Conservation (phyloP, 2,329 filamentous ascomycete species). For the Neonectria sp. region DNA sequence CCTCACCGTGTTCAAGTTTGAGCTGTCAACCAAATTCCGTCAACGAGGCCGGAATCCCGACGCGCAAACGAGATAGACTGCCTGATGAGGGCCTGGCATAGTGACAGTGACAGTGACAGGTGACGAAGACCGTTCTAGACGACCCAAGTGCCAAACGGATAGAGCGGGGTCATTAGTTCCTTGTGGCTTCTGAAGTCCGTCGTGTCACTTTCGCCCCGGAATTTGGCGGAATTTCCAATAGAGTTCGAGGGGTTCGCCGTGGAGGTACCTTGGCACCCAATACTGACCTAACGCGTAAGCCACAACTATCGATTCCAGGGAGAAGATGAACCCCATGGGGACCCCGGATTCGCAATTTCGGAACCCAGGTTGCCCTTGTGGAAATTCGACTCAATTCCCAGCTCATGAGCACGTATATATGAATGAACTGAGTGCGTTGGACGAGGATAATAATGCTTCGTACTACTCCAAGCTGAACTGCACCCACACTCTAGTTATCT, state of each 20-base stretch:
- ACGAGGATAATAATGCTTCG: neutral
- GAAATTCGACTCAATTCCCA: neutral
- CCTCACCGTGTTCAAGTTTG: too few species aligned
- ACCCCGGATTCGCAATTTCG: constrained; percentile 38
- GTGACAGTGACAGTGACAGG: neutral
- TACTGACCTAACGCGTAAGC: neutral
- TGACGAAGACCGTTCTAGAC: neutral
- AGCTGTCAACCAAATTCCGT: neutral
- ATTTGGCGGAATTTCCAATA: constrained; percentile 3
- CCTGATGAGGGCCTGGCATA: neutral
- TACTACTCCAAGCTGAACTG: neutral
- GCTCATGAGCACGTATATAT: neutral
- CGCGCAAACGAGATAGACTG: neutral
- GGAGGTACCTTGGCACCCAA: neutral
- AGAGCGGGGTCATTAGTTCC: neutral
- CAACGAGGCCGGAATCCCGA: neutral
- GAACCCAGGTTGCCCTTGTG: constrained; percentile 14
- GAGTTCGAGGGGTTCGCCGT: neutral
- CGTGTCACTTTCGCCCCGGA: neutral
- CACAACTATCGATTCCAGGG: constrained; percentile 7
- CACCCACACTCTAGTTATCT: neutral
- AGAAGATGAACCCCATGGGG: constrained; percentile 23
- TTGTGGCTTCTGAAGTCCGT: neutral
- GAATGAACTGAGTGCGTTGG: neutral
- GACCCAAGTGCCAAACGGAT: neutral